phyloP scores from a whole-genome alignment of 768 basidiomycete genomes.

The Candolleomyces eurysporus region DNA sequence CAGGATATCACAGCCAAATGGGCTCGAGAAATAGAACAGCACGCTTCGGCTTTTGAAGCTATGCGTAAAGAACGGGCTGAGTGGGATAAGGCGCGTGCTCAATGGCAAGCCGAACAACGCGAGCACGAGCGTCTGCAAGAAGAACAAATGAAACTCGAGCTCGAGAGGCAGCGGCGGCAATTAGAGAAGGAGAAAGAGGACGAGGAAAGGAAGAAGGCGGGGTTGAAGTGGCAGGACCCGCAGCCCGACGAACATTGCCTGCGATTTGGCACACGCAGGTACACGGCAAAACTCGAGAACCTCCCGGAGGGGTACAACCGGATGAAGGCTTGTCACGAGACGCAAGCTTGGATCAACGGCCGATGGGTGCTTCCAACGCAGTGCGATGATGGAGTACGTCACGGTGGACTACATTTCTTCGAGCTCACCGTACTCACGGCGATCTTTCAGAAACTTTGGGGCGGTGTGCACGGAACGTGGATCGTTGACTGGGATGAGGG shows the following conservation, averaged over 20 bases:
- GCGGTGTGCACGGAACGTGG: not conserved
- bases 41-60: not conserved
- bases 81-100: not conserved
- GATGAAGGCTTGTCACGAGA: not conserved
- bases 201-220: not conserved
- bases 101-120: not conserved
- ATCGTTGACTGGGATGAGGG: not conserved
- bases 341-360: not conserved
- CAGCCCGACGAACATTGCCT: not conserved
- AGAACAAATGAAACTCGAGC: not conserved
- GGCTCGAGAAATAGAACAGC: not conserved
- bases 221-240: constrained; percentile 1
- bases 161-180: not conserved
- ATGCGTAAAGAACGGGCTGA: not conserved
- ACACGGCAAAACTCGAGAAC: not conserved
- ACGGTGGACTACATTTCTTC: not conserved
- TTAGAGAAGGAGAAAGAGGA: constrained; percentile 1
- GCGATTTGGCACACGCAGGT: not conserved
- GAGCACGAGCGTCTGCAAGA: not conserved
- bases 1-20: not conserved
- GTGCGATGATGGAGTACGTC: not conserved
- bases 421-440: not conserved
- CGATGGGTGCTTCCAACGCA: not conserved
- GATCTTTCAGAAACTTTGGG: not conserved
- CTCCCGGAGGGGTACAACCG: not conserved